Percentiles rank a stretch among this genome's conserved stretches.
phyloP scores from a whole-genome alignment of 2,329 filamentous ascomycete species.

The Xenoacremonium recifei region DNA sequence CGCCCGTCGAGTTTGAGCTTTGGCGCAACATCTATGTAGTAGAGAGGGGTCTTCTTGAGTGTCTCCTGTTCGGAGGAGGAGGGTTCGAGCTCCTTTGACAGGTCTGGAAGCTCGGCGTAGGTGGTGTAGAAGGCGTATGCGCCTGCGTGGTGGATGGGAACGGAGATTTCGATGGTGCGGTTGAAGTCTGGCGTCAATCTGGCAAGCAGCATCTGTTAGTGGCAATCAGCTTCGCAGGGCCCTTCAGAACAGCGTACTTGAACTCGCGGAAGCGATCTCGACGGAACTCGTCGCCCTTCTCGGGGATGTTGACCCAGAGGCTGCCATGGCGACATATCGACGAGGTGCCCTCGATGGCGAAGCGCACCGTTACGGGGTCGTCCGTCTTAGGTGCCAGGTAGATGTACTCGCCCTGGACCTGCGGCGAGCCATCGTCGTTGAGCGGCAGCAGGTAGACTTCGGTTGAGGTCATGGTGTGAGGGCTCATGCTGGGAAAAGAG shows the following conservation, averaged over 20 bases:
- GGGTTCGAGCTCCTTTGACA: constrained; percentile 28
- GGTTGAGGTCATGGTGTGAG: constrained; percentile 61
- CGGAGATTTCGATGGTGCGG: constrained; percentile 82
- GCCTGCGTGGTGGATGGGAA: constrained; percentile 79
- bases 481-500: constrained; percentile 50
- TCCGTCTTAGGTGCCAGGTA: constrained; percentile 76
- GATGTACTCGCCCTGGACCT: constrained; percentile 86
- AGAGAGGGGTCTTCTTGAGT: constrained; percentile 68
- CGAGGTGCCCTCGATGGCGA: constrained; percentile 90
- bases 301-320: constrained; percentile 94
- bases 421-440: constrained; percentile 89
- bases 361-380: constrained; percentile 77
- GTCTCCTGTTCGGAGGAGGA: constrained; percentile 34
- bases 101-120: constrained; percentile 81
- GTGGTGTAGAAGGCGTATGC: constrained; percentile 94
- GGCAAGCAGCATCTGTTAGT: constrained; percentile 1
- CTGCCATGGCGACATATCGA: constrained; percentile 94
- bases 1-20: constrained; percentile 71
- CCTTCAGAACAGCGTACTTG: constrained; percentile 64
- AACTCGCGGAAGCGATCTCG: constrained; percentile 81
- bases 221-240: background rate
- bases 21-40: constrained; percentile 94
- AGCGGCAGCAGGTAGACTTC: constrained; percentile 86
- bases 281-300: constrained; percentile 70
- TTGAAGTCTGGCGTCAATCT: constrained; percentile 93